Conservation (phyloP, 179 eudicot genomes). For the Monotropa hypopitys region DNA sequence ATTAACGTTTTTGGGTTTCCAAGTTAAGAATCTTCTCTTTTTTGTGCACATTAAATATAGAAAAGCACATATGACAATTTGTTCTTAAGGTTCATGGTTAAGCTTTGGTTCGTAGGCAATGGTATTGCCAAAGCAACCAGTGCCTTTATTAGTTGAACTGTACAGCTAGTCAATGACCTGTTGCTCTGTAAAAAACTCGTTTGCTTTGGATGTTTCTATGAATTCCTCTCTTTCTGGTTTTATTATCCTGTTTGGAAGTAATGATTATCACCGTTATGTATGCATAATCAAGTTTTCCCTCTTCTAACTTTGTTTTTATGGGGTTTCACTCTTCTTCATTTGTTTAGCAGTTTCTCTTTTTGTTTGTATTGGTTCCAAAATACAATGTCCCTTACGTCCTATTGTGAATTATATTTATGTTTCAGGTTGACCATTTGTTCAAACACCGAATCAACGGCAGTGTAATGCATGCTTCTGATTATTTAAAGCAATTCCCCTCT, state of each 20-base stretch:
- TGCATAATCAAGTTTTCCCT: background rate
- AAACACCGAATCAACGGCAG: constrained; percentile 78
- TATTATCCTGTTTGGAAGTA: background rate
- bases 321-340: background rate
- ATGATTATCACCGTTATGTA: background rate
- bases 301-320: background rate
- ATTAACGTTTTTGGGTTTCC: background rate
- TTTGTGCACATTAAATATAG: background rate
- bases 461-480: constrained; percentile 65
- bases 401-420: background rate
- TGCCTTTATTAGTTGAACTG: background rate
- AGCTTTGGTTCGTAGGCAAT: background rate
- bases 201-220: background rate
- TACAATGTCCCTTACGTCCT: background rate
- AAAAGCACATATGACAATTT: background rate
- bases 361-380: background rate
- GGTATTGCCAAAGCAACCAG: background rate
- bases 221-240: background rate
- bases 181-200: background rate
- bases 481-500: constrained; percentile 87
- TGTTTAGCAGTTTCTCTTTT: background rate
- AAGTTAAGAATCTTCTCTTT: background rate
- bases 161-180: background rate
- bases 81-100: background rate
- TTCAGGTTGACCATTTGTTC: constrained; percentile 90